phyloP scores from a whole-genome alignment of 352 stramenopile species.

The Globisporangium spiculum region DNA sequence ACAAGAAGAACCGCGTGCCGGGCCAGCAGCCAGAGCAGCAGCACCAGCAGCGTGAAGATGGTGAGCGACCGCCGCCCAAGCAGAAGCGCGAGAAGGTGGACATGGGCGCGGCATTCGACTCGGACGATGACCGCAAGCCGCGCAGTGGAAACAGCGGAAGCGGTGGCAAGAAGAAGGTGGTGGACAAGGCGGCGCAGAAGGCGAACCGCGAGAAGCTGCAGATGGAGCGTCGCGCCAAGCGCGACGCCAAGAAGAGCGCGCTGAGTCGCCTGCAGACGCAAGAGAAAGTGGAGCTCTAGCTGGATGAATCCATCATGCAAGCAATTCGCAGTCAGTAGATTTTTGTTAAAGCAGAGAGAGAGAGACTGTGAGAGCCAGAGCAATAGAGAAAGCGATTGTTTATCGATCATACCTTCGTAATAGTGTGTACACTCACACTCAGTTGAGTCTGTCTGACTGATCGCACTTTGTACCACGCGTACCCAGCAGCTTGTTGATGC shows the following conservation, averaged over 20 bases:
- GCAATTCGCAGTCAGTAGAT: too few relatives aligned
- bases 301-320: neutral
- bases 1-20: conserved; percentile 14
- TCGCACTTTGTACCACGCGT: neutral
- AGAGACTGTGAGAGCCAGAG: neutral
- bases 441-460: neutral
- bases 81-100: conserved; percentile 48
- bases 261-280: conserved; percentile 43
- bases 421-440: neutral
- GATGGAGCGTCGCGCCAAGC: conserved; percentile 49
- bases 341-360: neutral
- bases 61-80: neutral
- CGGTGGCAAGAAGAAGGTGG: conserved; percentile 26
- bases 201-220: conserved; percentile 59
- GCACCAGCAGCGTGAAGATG: conserved; percentile 8
- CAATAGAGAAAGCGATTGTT: neutral
- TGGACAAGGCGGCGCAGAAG: conserved; percentile 56
- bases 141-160: conserved; percentile 5
- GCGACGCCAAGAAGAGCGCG: conserved; percentile 55
- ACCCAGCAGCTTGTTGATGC: neutral
- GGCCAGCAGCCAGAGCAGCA: conserved; percentile 2
- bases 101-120: conserved; percentile 78
- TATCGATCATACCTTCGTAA: neutral
- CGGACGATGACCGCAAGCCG: conserved; percentile 34
- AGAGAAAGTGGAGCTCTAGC: conserved; percentile 44